Evolutionary conservation across 2,329 filamentous ascomycete genomes (phyloP), one percentile per base, ranked within the genome.

Genomic region (Sarocladium oryzae): DNA sequence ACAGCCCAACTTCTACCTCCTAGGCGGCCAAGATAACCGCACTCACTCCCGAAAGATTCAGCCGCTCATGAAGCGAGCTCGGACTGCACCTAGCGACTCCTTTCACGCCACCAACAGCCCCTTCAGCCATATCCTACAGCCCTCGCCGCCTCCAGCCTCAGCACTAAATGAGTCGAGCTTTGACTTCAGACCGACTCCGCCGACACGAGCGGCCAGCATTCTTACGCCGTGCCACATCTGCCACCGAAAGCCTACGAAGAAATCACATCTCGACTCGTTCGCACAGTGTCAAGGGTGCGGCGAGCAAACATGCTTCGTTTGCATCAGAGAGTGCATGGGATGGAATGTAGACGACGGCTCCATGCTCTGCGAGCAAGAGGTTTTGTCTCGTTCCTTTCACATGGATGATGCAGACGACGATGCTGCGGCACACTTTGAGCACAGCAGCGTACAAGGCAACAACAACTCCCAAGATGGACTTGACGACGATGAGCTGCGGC

Each of bases 231-330:
- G 85, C 63, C 81, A 87, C 66, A 79, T 86, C 56, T 88, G 85
- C 71, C 77, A 78, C 58, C 77, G 82, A 37, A 77, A 77, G 51
- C 85, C 85, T 1, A 83, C 75, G 50, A 81, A 81, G 57, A 85
- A 79, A 61, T 75, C 74, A 5, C 82, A 88, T 52, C 73, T 88
- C 30, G 82, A 86, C 63, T 79, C 78, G 9, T 87, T 82, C 60
- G 77, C 81, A 43, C 73, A 81, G 58, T 88, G 85, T 62, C 69
- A 78, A 56, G 75, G 78, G 13, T 88, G 85, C 60, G 71, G 74
- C 9, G 69, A 77, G 55, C 73, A 82, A 37, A 79, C 84, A 1
- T 88, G 85, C 62, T 87, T 78, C 60, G 73, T 88, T n/a, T 88
- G 85, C 62, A 77, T 86, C 40, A 70, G 85, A 23, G 70, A 80